Percentiles rank a stretch among this genome's conserved stretches.
These are phyloP conservation scores for Penicillium cosmopolitanum DNA, from an alignment of 495 filamentous ascomycete genomes.

Conservation along the genomic window DNA sequence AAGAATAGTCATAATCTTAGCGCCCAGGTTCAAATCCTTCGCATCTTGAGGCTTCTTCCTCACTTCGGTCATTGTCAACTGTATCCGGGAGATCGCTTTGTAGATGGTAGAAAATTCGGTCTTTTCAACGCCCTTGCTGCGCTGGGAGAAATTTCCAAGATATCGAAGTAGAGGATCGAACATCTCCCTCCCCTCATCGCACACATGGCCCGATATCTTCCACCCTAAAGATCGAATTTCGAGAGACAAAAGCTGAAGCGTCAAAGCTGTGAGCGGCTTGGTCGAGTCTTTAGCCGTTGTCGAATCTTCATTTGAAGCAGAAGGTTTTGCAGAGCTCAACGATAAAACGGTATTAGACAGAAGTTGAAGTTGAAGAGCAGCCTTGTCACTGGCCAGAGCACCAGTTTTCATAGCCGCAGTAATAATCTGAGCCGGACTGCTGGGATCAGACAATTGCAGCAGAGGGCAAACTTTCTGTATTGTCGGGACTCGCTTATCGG, in stretches of 20 bases:
- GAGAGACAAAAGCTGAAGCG: conserved; percentile 69
- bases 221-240: conserved; percentile 69
- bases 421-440: conserved; percentile 71
- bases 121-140: conserved; percentile 46
- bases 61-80: conserved; percentile 33
- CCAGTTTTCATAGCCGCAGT: conserved; percentile 49
- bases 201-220: conserved; percentile 70
- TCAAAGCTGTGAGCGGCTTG: conserved; percentile 62
- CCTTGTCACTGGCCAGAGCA: conserved; percentile 56
- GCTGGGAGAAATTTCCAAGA: conserved; percentile 62
- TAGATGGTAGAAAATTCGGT: conserved; percentile 45
- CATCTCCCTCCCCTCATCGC: conserved; percentile 69
- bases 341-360: conserved; percentile 69
- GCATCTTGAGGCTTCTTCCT: conserved; percentile 30
- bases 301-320: conserved; percentile 41
- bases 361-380: conserved; percentile 69
- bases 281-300: conserved; percentile 48
- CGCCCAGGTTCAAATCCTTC: conserved; percentile 33
- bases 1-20: conserved; percentile 40
- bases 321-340: conserved; percentile 51
- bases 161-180: conserved; percentile 70
- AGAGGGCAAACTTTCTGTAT: conserved; percentile 51
- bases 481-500: conserved; percentile 47
- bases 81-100: conserved; percentile 44
- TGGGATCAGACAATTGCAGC: conserved; percentile 45